phyloP scores from a whole-genome alignment of 2,329 filamentous ascomycete genomes.

The Fonsecaea nubica region DNA sequence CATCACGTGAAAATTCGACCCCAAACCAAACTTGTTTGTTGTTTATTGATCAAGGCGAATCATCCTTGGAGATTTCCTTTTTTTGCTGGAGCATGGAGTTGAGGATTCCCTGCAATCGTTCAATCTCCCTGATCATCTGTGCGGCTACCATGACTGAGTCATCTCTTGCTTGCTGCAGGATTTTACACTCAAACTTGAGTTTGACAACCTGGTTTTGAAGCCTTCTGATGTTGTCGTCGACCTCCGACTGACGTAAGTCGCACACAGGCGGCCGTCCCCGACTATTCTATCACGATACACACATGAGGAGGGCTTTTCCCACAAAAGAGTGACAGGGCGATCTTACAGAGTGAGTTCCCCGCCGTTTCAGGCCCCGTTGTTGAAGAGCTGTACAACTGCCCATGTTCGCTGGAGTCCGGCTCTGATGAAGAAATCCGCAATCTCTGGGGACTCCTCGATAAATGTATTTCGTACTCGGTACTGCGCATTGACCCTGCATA shows the following conservation, averaged over 20 bases:
- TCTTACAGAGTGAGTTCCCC: slow-evolving; percentile 12
- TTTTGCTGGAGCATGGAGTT: slow-evolving; percentile 11
- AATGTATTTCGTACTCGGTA: slow-evolving; percentile 11
- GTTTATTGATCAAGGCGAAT: slow-evolving; percentile 4
- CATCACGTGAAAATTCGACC: not conserved
- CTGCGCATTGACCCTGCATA: slow-evolving; percentile 6
- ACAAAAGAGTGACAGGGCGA: not conserved
- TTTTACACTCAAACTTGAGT: slow-evolving; percentile 15
- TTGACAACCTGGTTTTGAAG: slow-evolving; percentile 16
- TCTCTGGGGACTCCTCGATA: slow-evolving; percentile 3
- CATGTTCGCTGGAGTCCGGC: slow-evolving; percentile 9
- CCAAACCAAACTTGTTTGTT: not conserved
- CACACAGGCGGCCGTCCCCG: not conserved
- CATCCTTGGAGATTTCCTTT: slow-evolving; percentile 4
- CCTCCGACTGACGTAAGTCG: slow-evolving; percentile 1
- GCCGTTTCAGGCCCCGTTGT: slow-evolving; percentile 11
- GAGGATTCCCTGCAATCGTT: slow-evolving; percentile 11
- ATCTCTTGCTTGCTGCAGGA: slow-evolving; percentile 16
- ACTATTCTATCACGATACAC: slow-evolving; percentile 2
- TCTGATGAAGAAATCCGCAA: slow-evolving; percentile 5
- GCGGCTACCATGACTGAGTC: slow-evolving; percentile 11
- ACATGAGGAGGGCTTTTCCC: slow-evolving; percentile 9
- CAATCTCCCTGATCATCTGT: slow-evolving; percentile 16
- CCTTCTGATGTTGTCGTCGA: slow-evolving; percentile 13
- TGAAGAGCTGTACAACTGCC: slow-evolving; percentile 16